phyloP scores from a whole-genome alignment of 2,329 filamentous ascomycete species.

The Niveomyces coronatus region DNA sequence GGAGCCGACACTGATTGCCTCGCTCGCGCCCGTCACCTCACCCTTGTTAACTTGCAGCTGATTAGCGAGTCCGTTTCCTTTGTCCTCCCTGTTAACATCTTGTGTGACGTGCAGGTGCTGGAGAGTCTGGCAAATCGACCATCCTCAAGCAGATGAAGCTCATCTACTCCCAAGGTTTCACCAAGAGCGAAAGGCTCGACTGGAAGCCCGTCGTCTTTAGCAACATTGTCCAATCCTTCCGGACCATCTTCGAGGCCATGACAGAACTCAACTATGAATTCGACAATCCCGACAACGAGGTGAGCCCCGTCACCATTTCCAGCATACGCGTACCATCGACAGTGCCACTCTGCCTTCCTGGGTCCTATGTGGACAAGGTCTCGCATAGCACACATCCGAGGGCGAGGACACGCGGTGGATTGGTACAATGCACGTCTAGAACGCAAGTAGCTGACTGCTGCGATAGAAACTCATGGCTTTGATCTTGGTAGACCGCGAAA shows the following conservation, averaged over 20 bases:
- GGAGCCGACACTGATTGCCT: neutral
- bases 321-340: no score
- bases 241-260: conserved; percentile 86
- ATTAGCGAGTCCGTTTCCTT: no score
- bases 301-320: no score
- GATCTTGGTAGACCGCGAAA: conserved; percentile 70
- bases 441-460: neutral
- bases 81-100: no score
- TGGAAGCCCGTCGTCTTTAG: conserved; percentile 94
- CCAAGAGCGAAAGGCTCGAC: conserved; percentile 78
- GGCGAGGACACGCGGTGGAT: neutral
- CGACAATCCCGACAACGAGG: conserved; percentile 68
- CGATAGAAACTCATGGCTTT: conserved; percentile 64
- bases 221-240: conserved; percentile 88
- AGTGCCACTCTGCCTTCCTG: no score
- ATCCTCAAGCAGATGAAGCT: conserved; percentile 99
- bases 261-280: conserved; percentile 71
- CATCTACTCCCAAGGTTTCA: conserved; percentile 90
- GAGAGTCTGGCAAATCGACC: conserved; percentile 85
- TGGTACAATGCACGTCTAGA: neutral
- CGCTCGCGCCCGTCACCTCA: neutral
- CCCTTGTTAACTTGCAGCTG: conserved; percentile 3
- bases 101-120: conserved; percentile 56
- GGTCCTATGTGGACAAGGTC: no score
- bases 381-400: no score